Conservation (phyloP, 2,329 filamentous ascomycete genomes). For the Nakataea oryzae region DNA sequence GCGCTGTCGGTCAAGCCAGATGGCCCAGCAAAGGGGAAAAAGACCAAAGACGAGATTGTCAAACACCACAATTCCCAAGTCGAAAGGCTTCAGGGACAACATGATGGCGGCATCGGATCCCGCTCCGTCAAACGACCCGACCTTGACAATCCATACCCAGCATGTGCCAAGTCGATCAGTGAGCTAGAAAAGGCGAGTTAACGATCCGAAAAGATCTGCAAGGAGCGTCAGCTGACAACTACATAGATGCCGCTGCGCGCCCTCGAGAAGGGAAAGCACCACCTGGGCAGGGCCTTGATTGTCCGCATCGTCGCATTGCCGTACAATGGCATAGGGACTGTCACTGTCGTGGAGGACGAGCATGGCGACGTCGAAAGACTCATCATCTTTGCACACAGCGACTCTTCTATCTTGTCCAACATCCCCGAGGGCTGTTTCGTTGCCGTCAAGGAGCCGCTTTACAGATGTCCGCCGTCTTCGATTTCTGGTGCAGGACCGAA, state of each 20-base stretch:
- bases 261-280: slow-evolving; percentile 21
- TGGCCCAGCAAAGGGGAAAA: background rate
- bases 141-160: slow-evolving; percentile 13
- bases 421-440: slow-evolving; percentile 20
- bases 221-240: background rate
- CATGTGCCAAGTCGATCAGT: slow-evolving; percentile 15
- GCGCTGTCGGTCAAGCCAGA: background rate
- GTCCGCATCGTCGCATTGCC: slow-evolving; percentile 19
- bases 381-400: slow-evolving; percentile 24
- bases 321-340: slow-evolving; percentile 20
- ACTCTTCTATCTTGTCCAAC: slow-evolving; percentile 16
- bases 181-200: slow-evolving; percentile 15
- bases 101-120: background rate
- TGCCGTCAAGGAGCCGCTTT: slow-evolving; percentile 25
- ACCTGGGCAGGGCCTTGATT: slow-evolving; percentile 19
- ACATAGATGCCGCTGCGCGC: slow-evolving; percentile 17
- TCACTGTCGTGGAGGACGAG: slow-evolving; percentile 24
- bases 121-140: slow-evolving; percentile 17
- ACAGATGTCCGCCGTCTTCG: slow-evolving; percentile 11
- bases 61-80: background rate
- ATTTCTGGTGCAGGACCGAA: background rate
- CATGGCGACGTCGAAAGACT: slow-evolving; percentile 24
- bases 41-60: background rate
- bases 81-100: background rate
- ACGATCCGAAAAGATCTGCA: background rate